Conservation (phyloP, 495 filamentous ascomycete species). For the Aspergillus kassunensis region DNA sequence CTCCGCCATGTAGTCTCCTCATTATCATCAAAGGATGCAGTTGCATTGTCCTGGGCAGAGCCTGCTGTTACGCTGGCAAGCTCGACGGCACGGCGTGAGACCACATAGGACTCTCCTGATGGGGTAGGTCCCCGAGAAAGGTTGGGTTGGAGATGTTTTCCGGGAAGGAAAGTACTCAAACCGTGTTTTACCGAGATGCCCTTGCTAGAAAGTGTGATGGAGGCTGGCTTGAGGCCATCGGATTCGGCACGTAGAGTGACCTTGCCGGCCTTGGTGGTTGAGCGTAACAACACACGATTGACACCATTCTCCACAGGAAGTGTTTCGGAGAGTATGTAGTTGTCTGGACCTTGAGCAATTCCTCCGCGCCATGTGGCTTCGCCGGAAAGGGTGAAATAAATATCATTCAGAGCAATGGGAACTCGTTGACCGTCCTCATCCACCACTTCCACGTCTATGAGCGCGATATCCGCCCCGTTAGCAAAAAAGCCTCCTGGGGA, state of each 20-base stretch:
- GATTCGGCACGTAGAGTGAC: constrained; percentile 1
- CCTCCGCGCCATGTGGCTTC: constrained; percentile 6
- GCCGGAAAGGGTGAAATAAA: constrained; percentile 3
- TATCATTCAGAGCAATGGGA: constrained; percentile 2
- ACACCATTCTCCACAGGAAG: constrained; percentile 8
- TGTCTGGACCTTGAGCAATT: constrained; percentile 5
- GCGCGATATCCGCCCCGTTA: constrained; percentile 11
- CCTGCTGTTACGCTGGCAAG: constrained; percentile 3
- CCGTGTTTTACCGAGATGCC: not conserved
- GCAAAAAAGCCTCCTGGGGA: constrained; percentile 9
- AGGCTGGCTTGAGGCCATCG: not conserved
- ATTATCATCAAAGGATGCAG: constrained; percentile 1
- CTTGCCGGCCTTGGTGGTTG: constrained; percentile 3
- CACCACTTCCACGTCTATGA: constrained; percentile 3
- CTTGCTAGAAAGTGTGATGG: not conserved
- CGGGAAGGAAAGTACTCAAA: constrained; percentile 2
- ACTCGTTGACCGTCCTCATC: constrained; percentile 1
- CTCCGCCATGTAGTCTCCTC: constrained; percentile 4
- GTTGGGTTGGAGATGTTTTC: not conserved
- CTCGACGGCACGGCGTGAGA: not conserved
- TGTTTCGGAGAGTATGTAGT: constrained; percentile 5
- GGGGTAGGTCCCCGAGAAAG: constrained; percentile 3
- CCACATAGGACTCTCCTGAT: not conserved
- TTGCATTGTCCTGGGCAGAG: not conserved
- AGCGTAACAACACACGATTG: constrained; percentile 5